Conservation (phyloP, 2,329 filamentous ascomycete species). For the Coniochaeta prunicola region DNA sequence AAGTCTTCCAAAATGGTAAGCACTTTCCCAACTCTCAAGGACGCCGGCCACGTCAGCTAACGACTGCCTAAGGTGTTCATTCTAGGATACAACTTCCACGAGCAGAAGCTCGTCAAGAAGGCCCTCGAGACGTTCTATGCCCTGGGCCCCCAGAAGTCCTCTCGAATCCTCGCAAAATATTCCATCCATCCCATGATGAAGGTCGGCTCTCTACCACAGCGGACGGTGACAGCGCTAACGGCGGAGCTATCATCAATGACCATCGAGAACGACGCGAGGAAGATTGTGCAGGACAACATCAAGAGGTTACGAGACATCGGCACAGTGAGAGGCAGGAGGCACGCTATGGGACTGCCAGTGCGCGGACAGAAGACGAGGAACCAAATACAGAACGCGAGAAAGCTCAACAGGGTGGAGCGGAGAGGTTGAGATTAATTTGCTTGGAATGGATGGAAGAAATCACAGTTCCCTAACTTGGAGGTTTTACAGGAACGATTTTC, state of each 20-base stretch:
- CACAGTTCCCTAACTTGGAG: not conserved
- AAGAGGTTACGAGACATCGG: constrained; percentile 82
- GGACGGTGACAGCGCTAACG: constrained; percentile 74
- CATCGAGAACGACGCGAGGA: constrained; percentile 80
- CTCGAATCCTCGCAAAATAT: constrained; percentile 78
- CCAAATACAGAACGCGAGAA: constrained; percentile 56
- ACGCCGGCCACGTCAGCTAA: not conserved
- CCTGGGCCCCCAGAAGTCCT: constrained; percentile 62
- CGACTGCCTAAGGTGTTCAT: constrained; percentile 62
- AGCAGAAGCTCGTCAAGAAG: constrained; percentile 76
- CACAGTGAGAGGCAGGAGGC: constrained; percentile 77
- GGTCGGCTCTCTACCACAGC: constrained; percentile 65
- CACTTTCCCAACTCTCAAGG: not conserved
- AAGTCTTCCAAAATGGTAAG: constrained; percentile 16
- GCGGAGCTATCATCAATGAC: constrained; percentile 86
- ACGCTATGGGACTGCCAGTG: constrained; percentile 88
- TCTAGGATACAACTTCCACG: constrained; percentile 77
- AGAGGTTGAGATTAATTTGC: constrained; percentile 20
- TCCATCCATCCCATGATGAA: constrained; percentile 79
- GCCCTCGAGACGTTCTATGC: constrained; percentile 82
- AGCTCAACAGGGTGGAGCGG: constrained; percentile 53
- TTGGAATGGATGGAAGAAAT: not conserved
- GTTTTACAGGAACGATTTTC: not conserved
- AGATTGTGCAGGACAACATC: constrained; percentile 78
- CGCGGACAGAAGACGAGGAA: constrained; percentile 82